phyloP scores from a whole-genome alignment of 176 grass and related monocot species.

The Chrysopogon serrulatus region DNA sequence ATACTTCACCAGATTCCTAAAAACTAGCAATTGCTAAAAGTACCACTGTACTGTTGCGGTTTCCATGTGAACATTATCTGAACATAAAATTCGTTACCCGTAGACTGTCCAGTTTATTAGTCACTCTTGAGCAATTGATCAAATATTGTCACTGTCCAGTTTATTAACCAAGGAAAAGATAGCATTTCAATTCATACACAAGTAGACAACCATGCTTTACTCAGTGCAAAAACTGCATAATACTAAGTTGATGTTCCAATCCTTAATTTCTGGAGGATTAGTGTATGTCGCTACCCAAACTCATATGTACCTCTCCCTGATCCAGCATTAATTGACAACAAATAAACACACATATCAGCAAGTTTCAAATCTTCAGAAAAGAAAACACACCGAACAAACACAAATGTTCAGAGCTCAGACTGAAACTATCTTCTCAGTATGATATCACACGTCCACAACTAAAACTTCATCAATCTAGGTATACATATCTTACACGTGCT shows the following conservation, averaged over 20 bases:
- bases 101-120: background rate
- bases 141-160: background rate
- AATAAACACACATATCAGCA: background rate
- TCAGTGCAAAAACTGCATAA: background rate
- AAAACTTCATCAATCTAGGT: background rate
- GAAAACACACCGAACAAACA: background rate
- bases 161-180: background rate
- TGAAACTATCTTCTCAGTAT: background rate
- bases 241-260: background rate
- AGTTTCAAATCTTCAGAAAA: background rate
- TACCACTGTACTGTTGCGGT: background rate
- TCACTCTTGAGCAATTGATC: background rate
- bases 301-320: background rate
- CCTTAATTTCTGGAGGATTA: background rate
- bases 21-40: background rate
- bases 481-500: background rate
- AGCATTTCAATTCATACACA: background rate
- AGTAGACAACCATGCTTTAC: background rate
- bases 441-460: background rate
- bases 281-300: background rate
- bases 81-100: background rate
- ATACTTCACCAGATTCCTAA: background rate
- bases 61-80: background rate
- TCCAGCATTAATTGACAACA: background rate
- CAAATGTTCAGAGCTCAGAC: background rate